Base-by-base conservation (phyloP, 1,284 basidiomycete species). In the Sanghuangporus sanghuang region DNA sequence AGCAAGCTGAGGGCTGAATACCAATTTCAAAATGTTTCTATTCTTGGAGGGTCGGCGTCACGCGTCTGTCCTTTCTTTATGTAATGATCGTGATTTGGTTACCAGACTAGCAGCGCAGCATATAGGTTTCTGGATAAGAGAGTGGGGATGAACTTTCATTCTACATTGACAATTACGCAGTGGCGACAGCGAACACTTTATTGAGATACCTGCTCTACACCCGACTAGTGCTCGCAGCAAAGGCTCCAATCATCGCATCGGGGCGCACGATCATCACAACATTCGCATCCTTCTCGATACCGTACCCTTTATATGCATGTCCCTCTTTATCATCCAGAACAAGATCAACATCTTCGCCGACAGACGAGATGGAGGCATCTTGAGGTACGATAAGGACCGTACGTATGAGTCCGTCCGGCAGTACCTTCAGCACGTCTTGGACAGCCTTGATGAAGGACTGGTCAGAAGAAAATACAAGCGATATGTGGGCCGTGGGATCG, bases 231-330 rank as follows among this genome's bases (percentile, higher is more conserved):
- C 71, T 73, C 38, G 67, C 68, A 3, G 76, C 73, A 53, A 79
- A 73, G 3, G 73, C 78, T 35, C 78, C 78, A 48, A 79, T 66
- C 21, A 78, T 70, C 32, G 74, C 76, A 68, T 80, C 78, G 8
- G 79, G 78, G 32, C 78, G 73, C 40, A 79, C 69, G 23, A 77
- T 67, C 8, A 72, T 69, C n/a, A 77, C 67, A 52, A 74, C 73
- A 65, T 74, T 76, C 7, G 70, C 35, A 49, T 35, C 21, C 4
- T 39, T 21, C 7, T 56, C 52, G 6, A 63, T 21, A 53, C 69
- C 70, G 69, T 81, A 81, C 1, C 73, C 71, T 6, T 67, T 63
- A 62, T 75, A 71, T 1, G 78, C 78, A 65, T 78, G 73, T 6
- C 73, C 75, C 8, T 71, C 69, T 3, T 63, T 59, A 68, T 81